Conservation (phyloP, 441 rosid genomes). For the Adansonia madagascariensis region DNA sequence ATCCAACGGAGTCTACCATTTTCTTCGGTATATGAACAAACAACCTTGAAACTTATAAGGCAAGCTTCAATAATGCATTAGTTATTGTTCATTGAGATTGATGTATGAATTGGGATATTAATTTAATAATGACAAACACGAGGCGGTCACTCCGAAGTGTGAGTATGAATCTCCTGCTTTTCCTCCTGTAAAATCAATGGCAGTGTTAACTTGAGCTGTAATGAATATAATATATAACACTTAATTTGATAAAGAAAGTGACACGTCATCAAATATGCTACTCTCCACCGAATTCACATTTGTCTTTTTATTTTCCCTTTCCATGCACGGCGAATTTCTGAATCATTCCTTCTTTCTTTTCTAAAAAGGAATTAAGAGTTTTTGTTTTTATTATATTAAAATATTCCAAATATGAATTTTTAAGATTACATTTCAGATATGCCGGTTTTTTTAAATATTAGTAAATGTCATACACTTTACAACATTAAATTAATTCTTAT, state of each 20-base stretch:
- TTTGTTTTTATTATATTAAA: too few species aligned
- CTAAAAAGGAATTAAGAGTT: not conserved
- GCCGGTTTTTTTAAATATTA: too few species aligned
- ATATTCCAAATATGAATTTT: too few species aligned
- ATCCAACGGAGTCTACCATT: too few species aligned
- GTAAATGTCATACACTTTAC: too few species aligned
- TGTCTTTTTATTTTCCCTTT: not conserved
- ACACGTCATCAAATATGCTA: not conserved
- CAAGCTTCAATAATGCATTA: not conserved
- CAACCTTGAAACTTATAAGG: not conserved
- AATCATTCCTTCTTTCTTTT: not conserved
- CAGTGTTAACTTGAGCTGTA: not conserved
- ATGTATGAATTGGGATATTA: not conserved
- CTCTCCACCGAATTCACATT: not conserved
- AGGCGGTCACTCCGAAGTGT: not conserved
- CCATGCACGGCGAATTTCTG: not conserved
- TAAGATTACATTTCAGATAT: too few species aligned
- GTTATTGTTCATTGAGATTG: slow-evolving; percentile 2
- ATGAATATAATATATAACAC: not conserved
- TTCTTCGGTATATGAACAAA: too few species aligned
- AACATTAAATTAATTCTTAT: too few species aligned
- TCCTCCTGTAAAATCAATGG: not conserved
- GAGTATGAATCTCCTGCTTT: not conserved
- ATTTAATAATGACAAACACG: not conserved
- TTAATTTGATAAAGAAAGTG: not conserved